Evolutionary conservation across 352 stramenopile species (phyloP), one percentile per base, ranked within the genome.

Genomic region (Phytophthora foliorum): DNA sequence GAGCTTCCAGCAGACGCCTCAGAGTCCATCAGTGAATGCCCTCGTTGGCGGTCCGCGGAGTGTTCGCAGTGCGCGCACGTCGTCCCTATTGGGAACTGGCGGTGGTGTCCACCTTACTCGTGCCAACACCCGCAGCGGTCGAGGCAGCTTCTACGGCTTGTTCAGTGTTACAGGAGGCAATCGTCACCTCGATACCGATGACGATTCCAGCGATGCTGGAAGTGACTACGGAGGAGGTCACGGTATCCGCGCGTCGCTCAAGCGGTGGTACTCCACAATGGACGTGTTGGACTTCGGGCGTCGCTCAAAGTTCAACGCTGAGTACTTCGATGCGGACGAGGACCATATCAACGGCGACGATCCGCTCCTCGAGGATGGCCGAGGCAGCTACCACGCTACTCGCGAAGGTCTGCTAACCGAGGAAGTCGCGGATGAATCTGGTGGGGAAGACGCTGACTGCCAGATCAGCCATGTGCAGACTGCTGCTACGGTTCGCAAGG

Each of bases 381-480:
- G 72, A 16, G 59, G 54, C 19, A 90, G 84, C 46, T 64, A 78
- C 49, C 67, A 77, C 49, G 78, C 74, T 58, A 76, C 73, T 3
- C 63, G 63, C 4, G 69, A 77, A 17, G 66, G 41, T 49, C 66
- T 73, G 46, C 50, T 69, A n/a, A 76, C 72, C 22, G 74, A 86
- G 39, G 68, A 72, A 34, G 63, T 32, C 31, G 52, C 19, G 8
- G 59, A 69, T 22, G 58, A 38, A 44, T 50, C 59, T 3, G 69
- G 41, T 16, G 56, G 65, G 36, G 84, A 92, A 65, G 63, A 86
- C 22, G 84, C 75, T 25, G 86, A 94, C 39, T 91, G 84, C 60
- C 88, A 96, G 69, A 93, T 96, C 50, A 81, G 86, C 22, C 88
- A 94, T 63, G 76, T 96, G 21, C 82, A 96, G 65, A 96, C 89